Evolutionary conservation across 2,329 filamentous ascomycete genomes (phyloP).

Genomic region (Neospermospora avenae): DNA sequence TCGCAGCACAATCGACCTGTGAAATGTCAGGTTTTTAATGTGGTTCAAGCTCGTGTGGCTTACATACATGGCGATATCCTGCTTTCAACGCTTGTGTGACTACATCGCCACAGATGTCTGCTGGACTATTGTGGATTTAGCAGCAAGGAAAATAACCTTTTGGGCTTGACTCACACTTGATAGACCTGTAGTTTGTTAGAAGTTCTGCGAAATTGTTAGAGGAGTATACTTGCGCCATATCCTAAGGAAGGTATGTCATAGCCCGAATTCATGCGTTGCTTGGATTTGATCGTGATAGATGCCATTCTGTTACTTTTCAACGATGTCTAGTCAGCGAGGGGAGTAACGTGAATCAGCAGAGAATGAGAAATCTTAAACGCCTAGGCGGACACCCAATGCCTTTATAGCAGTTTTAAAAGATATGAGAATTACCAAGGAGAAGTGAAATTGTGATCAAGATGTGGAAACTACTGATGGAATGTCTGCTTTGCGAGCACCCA

Average conservation of each 20-base stretch:
- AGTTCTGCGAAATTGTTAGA: not conserved
- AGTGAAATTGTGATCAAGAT: not conserved
- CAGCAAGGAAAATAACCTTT: not conserved
- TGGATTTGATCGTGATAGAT: conserved; percentile 45
- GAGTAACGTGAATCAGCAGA: not conserved
- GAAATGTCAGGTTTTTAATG: not conserved
- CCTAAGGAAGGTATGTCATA: conserved; percentile 59
- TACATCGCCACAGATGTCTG: conserved; percentile 54
- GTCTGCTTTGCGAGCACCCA: not conserved
- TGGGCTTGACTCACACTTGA: conserved; percentile 36
- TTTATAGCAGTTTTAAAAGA: not conserved
- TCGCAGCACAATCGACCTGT: conserved; percentile 55
- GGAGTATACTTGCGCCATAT: conserved; percentile 47
- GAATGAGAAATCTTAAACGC: too few species aligned
- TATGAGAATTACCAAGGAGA: not conserved
- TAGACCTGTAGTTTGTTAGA: conserved; percentile 36
- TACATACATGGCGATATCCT: conserved; percentile 54
- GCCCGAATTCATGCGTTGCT: conserved; percentile 50
- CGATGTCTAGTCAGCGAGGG: not conserved
- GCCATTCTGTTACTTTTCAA: conserved; percentile 37
- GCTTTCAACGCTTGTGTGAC: conserved; percentile 52
- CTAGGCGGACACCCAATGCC: too few species aligned
- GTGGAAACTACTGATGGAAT: not conserved
- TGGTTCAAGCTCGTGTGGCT: not conserved
- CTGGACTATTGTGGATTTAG: conserved; percentile 41